phyloP scores from a whole-genome alignment of 1,284 basidiomycete species.

The Microbotryum intermedium region DNA sequence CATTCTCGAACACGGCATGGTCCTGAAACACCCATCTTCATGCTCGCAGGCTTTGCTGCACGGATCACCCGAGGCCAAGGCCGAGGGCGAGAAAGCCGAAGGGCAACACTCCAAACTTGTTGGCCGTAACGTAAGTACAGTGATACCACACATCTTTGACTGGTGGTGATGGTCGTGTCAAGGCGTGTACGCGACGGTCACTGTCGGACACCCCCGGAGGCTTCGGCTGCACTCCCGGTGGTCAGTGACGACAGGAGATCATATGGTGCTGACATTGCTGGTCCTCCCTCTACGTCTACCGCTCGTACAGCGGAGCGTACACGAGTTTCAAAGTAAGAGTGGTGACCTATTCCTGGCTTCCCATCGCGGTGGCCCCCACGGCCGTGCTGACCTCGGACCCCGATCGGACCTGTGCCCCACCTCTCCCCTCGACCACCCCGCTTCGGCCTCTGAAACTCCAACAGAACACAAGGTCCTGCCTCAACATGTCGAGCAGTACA shows the following conservation, averaged over 20 bases:
- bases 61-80: constrained; percentile 75
- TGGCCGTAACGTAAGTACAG: constrained; percentile 53
- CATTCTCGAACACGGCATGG: too few species aligned
- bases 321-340: constrained; percentile 77
- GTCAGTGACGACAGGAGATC: too few species aligned
- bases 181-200: neutral
- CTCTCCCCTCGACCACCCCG: neutral
- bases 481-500: constrained; percentile 67
- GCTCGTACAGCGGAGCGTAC: constrained; percentile 43
- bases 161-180: neutral
- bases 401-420: neutral
- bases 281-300: neutral
- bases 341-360: too few species aligned
- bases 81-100: constrained; percentile 63
- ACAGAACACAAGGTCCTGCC: constrained; percentile 76
- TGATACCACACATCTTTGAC: constrained; percentile 16
- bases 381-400: neutral
- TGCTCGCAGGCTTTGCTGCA: constrained; percentile 48
- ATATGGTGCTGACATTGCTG: neutral
- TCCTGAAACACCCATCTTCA: too few species aligned
- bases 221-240: too few species aligned
- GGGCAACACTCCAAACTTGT: constrained; percentile 75
- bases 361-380: neutral
- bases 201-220: neutral
- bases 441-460: neutral